phyloP scores from a whole-genome alignment of 495 filamentous ascomycete species.

The Cudoniella acicularis region DNA sequence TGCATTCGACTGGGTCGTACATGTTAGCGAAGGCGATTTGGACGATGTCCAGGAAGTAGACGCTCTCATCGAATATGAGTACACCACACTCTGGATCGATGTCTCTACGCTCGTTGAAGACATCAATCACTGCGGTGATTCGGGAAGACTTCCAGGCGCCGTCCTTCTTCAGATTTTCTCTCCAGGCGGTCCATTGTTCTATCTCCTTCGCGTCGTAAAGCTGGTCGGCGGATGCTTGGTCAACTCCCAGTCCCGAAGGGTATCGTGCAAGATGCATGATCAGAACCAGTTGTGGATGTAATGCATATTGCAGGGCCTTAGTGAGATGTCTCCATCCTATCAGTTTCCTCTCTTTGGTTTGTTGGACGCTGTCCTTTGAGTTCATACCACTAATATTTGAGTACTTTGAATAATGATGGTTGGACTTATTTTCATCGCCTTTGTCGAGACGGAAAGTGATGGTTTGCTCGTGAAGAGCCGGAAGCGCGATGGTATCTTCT shows the following conservation, averaged over 20 bases:
- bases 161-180: not conserved
- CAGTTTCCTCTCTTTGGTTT: not conserved
- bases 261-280: not conserved
- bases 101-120: not conserved
- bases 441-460: not conserved
- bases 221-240: not conserved
- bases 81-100: not conserved
- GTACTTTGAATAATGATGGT: not conserved
- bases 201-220: not conserved
- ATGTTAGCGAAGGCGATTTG: not conserved
- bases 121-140: not conserved
- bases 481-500: not conserved
- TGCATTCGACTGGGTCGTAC: not conserved
- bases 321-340: not conserved
- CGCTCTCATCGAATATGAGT: not conserved
- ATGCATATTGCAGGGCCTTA: not conserved
- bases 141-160: not conserved
- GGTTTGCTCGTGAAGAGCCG: not conserved
- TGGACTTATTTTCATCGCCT: not conserved
- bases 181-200: not conserved
- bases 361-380: not conserved
- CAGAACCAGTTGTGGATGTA: not conserved
- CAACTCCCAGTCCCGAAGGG: no score
- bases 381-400: not conserved
- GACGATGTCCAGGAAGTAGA: constrained; percentile 5